Base-by-base conservation (phyloP, 805 yeast species). In the Candida hispaniensis region DNA sequence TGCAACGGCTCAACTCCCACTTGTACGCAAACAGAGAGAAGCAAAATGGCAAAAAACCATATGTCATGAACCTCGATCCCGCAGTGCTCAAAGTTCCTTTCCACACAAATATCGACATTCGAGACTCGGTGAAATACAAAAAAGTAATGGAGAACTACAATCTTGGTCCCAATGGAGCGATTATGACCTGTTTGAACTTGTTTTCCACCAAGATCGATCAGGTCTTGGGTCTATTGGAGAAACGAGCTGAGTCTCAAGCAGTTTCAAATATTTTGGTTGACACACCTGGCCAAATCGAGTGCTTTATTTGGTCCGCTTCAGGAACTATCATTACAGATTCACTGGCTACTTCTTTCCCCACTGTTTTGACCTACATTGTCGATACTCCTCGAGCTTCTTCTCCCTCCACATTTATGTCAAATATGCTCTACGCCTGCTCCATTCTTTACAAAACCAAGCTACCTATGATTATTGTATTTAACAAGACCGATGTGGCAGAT, bases 261-360 rank as follows among this genome's bases (percentile, higher is more conserved):
- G 66, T 66, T 45, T 57, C 72, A 13, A 78, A 85, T 54, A 80
- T 86, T 44, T 76, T 91, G 21, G 72, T 88, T 33, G 99, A 91
- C 59, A 91, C 99, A 1, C 99, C 99, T 0, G 99, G 99, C 8
- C 99, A 91, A 59, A 91, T 91, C 43, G 99, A 91, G 58, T 86
- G 96, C 61, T 91, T 91, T 55, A 85, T 91, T 26, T 91, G 99
- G 98, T 77, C 93, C 28, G 98, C 98, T 0, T 80, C 94, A 14
- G 99, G 99, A 8, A 71, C 95, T 14, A 91, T 91, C 43, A 79
- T 91, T 41, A 88, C 97, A 1, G 98, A 91, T 54, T 85, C 96
- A 0, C 81, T 91, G 60, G 98, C 97, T 1, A 79, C 94, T 0
- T 74, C 93, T 4, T 82, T 83, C 55, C 99, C 99, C 11, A 91